Conservation (phyloP, 495 filamentous ascomycete genomes). For the Margaritispora aquatica region DNA sequence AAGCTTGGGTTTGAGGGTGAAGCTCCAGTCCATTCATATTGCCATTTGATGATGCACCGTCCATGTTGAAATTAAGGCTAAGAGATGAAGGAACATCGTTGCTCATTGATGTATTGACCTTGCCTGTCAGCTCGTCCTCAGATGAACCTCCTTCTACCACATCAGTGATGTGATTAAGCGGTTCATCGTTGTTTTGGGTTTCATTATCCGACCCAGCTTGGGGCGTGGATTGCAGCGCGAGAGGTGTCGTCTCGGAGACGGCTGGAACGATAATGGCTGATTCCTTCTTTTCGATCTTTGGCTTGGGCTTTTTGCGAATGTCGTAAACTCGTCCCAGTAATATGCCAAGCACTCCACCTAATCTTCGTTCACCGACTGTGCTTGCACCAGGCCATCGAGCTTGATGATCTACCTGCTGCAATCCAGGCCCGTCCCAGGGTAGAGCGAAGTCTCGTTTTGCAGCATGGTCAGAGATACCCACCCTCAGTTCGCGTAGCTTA, state of each 20-base stretch:
- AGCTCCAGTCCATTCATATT: background rate
- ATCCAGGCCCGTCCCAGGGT: conserved; percentile 49
- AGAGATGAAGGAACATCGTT: conserved; percentile 3
- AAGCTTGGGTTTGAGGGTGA: background rate
- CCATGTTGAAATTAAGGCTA: conserved; percentile 7
- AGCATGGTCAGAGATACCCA: conserved; percentile 67
- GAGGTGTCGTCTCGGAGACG: background rate
- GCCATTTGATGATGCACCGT: background rate
- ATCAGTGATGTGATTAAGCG: conserved; percentile 9
- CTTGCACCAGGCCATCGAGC: conserved; percentile 42
- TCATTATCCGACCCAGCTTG: background rate
- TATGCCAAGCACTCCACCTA: conserved; percentile 72
- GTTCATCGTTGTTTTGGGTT: conserved; percentile 1
- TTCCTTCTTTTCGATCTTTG: conserved; percentile 14
- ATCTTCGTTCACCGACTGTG: conserved; percentile 36
- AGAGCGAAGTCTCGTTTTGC: conserved; percentile 51
- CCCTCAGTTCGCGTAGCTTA: conserved; percentile 65
- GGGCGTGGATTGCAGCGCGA: background rate
- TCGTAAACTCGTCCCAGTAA: conserved; percentile 61
- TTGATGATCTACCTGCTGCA: conserved; percentile 53
- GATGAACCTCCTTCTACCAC: conserved; percentile 1
- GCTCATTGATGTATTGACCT: conserved; percentile 1
- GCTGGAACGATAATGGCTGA: background rate
- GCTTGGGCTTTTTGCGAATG: conserved; percentile 36
- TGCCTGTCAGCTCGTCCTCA: conserved; percentile 11